Conservation (phyloP, 2,329 filamentous ascomycete species). For the Colletotrichum chrysophilum region DNA sequence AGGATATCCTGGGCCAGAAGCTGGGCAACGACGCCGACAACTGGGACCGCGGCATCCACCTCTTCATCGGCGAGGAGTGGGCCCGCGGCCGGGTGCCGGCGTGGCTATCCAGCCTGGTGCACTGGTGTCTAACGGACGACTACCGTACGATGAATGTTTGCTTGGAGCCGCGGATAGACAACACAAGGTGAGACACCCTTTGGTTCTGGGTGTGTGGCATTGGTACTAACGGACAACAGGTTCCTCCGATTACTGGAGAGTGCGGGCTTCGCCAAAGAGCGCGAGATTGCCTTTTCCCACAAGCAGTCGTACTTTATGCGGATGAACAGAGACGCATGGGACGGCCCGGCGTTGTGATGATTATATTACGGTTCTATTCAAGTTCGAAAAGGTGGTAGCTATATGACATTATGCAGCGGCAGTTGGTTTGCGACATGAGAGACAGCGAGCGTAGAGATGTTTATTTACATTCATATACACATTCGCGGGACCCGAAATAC, state of each 20-base stretch:
- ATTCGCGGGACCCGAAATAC: not conserved
- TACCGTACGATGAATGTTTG: constrained; percentile 82
- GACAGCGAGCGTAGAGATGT: not conserved
- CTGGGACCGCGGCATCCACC: constrained; percentile 88
- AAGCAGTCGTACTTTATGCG: constrained; percentile 91
- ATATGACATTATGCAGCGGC: not conserved
- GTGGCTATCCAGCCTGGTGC: constrained; percentile 88
- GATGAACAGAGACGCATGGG: constrained; percentile 80
- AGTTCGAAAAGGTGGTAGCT: not conserved
- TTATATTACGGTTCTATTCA: not conserved
- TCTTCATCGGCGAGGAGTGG: constrained; percentile 90
- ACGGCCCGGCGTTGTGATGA: constrained; percentile 65
- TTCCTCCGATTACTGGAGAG: constrained; percentile 68
- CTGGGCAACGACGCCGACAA: constrained; percentile 71
- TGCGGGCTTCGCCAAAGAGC: constrained; percentile 84
- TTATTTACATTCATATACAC: not conserved
- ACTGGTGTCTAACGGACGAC: constrained; percentile 82
- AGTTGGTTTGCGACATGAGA: not conserved
- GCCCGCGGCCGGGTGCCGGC: constrained; percentile 80
- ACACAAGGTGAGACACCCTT: constrained; percentile 70
- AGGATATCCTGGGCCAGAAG: constrained; percentile 78
- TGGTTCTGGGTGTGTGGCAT: fast-evolving
- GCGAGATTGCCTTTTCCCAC: constrained; percentile 85
- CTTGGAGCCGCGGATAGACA: constrained; percentile 91
- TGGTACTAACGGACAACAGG: constrained; percentile 22